These are phyloP conservation scores for Gyromitra esculenta DNA, from an alignment of 2,329 filamentous ascomycete species.

Conservation along the genomic window DNA sequence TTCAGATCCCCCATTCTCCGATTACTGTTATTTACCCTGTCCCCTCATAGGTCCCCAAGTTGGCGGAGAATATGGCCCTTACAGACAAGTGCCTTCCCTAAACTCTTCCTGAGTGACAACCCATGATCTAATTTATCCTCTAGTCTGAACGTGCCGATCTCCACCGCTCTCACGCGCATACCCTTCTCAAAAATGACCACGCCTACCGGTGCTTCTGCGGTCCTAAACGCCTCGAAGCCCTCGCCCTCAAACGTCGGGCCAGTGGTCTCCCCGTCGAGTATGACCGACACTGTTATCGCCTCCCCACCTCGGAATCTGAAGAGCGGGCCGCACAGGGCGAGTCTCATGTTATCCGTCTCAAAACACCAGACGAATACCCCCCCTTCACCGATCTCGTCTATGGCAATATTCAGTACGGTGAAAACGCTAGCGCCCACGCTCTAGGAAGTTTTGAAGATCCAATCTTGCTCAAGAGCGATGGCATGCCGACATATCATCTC, in stretches of 20 bases:
- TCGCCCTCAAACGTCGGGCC: conserved; percentile 72
- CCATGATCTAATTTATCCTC: conserved; percentile 47
- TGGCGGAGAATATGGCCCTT: conserved; percentile 84
- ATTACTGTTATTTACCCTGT: conserved; percentile 50
- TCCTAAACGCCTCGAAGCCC: conserved; percentile 72
- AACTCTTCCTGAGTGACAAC: conserved; percentile 3
- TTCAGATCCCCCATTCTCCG: not conserved
- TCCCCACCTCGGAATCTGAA: conserved; percentile 74
- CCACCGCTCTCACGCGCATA: conserved; percentile 76
- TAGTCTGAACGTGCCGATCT: conserved; percentile 80
- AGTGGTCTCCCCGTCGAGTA: conserved; percentile 70
- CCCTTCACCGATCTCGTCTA: conserved; percentile 82
- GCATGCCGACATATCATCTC: conserved; percentile 93
- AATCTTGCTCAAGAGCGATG: conserved; percentile 89
- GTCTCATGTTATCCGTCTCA: conserved; percentile 79
- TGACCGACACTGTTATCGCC: conserved; percentile 76
- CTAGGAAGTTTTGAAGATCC: conserved; percentile 77
- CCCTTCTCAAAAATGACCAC: conserved; percentile 73
- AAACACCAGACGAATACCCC: conserved; percentile 70
- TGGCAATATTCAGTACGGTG: conserved; percentile 69
- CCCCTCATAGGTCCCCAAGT: conserved; percentile 73
- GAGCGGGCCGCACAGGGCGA: conserved; percentile 75
- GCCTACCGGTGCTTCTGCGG: conserved; percentile 96
- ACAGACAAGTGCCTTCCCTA: conserved; percentile 72
- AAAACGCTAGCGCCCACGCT: conserved; percentile 63